Percentiles rank a stretch among this genome's conserved stretches.
Evolutionary conservation across 2,329 filamentous ascomycete species (phyloP).

Genomic region (Hymenoscyphus scutula): DNA sequence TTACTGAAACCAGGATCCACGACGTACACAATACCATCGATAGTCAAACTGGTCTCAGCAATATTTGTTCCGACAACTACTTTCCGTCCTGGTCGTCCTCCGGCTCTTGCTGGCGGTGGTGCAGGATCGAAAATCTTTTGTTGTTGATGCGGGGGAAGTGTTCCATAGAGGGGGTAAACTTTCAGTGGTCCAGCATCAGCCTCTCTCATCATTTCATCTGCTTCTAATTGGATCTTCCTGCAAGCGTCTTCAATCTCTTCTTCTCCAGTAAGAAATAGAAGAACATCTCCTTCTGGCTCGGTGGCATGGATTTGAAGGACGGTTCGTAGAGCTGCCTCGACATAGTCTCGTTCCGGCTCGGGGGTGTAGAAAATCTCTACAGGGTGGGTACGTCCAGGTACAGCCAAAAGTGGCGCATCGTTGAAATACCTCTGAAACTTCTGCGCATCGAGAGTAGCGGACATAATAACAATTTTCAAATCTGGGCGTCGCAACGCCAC

Average conservation of each 20-base stretch:
- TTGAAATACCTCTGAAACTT: conserved; percentile 99
- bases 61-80: conserved; percentile 96
- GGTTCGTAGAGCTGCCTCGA: conserved; percentile 90
- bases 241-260: conserved; percentile 98
- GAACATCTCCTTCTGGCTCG: conserved; percentile 86
- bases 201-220: conserved; percentile 87
- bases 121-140: conserved; percentile 93
- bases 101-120: conserved; percentile 67
- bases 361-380: conserved; percentile 99
- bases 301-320: conserved; percentile 95
- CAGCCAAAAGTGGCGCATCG: conserved; percentile 86
- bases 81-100: conserved; percentile 87
- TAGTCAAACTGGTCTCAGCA: conserved; percentile 94
- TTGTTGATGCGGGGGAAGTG: conserved; percentile 87
- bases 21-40: conserved; percentile 98
- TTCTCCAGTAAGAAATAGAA: conserved; percentile 94
- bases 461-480: conserved; percentile 98
- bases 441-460: conserved; percentile 92
- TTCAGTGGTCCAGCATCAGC: conserved; percentile 86
- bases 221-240: conserved; percentile 85
- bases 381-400: conserved; percentile 91
- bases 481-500: conserved; percentile 78
- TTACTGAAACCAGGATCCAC: conserved; percentile 99
- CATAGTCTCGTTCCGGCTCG: conserved; percentile 92
- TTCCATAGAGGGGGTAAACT: conserved; percentile 92